A percentile compares a stretch with the other conserved stretches of the same genome.
These are phyloP conservation scores for Niveomyces coronatus DNA, from an alignment of 2,329 filamentous ascomycete genomes.

Conservation along the genomic window DNA sequence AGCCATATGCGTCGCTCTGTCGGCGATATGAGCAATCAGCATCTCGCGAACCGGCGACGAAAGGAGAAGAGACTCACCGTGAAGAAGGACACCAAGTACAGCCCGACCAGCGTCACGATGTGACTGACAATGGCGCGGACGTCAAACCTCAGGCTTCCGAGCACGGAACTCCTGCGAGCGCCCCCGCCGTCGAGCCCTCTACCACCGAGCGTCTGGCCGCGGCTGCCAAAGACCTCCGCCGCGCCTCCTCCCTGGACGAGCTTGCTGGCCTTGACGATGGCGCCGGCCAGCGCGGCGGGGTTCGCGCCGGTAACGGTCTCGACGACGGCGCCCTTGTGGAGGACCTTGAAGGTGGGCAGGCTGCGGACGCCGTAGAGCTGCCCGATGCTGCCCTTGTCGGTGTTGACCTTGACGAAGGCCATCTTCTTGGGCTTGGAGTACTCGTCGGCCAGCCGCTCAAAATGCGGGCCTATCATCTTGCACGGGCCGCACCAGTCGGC, in stretches of 20 bases:
- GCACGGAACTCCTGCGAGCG: conserved; percentile 10
- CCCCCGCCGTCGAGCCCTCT: too few relatives aligned
- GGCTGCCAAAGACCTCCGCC: conserved; percentile 40
- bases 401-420: conserved; percentile 86
- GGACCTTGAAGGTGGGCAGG: conserved; percentile 92
- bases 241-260: conserved; percentile 31
- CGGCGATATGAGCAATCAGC: not conserved
- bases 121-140: conserved; percentile 37
- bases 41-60: conserved; percentile 20
- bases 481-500: conserved; percentile 93
- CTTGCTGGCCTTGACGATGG: conserved; percentile 61
- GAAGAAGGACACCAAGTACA: conserved; percentile 53
- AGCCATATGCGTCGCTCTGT: conserved; percentile 51
- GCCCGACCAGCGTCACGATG: conserved; percentile 44
- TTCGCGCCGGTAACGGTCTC: conserved; percentile 77
- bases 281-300: conserved; percentile 60
- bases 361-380: conserved; percentile 69
- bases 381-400: conserved; percentile 67
- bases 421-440: conserved; percentile 73
- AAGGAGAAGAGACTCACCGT: too few relatives aligned
- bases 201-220: conserved; percentile 48
- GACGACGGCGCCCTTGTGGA: conserved; percentile 62
- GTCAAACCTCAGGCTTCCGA: conserved; percentile 19
- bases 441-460: conserved; percentile 71
- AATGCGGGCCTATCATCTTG: conserved; percentile 83